Conservation (phyloP, 2,329 filamentous ascomycete species). For the Xenoacremonium recifei region DNA sequence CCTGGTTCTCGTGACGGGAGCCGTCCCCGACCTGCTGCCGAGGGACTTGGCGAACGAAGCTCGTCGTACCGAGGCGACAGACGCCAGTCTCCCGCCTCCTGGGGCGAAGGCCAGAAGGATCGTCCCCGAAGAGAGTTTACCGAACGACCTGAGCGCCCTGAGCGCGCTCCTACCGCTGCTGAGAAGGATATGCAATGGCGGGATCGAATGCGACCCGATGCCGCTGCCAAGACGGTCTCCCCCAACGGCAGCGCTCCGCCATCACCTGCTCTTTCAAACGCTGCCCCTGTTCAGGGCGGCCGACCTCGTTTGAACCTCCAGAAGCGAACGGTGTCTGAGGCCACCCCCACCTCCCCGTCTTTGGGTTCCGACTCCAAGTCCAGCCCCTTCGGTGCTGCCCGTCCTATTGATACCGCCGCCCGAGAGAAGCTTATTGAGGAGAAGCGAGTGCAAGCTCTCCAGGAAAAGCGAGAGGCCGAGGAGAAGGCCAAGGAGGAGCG, state of each 20-base stretch:
- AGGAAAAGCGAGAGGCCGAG: slow-evolving; percentile 83
- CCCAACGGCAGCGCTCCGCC: slow-evolving; percentile 75
- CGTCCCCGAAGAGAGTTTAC: slow-evolving; percentile 75
- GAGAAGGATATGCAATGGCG: slow-evolving; percentile 96
- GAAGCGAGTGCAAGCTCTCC: slow-evolving; percentile 70
- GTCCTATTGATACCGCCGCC: slow-evolving; percentile 89
- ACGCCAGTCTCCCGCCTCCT: slow-evolving; percentile 68
- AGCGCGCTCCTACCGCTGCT: slow-evolving; percentile 76
- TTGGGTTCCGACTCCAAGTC: slow-evolving; percentile 70
- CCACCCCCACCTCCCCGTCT: slow-evolving; percentile 51
- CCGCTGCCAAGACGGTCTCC: slow-evolving; percentile 58
- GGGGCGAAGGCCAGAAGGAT: slow-evolving; percentile 74
- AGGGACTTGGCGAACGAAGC: slow-evolving; percentile 55
- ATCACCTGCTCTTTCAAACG: slow-evolving; percentile 62
- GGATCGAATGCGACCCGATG: slow-evolving; percentile 83
- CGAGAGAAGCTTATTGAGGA: slow-evolving; percentile 89
- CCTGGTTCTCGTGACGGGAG: slow-evolving; percentile 54
- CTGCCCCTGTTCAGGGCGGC: slow-evolving; percentile 49
- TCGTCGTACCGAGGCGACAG: slow-evolving; percentile 62
- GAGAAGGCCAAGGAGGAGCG: slow-evolving; percentile 81
- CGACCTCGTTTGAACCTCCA: slow-evolving; percentile 84
- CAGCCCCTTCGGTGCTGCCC: slow-evolving; percentile 89
- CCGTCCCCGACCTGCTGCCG: slow-evolving; percentile 46
- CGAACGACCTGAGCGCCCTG: slow-evolving; percentile 68
- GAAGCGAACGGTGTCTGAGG: slow-evolving; percentile 88